Evolutionary conservation across 495 filamentous ascomycete species (phyloP).

Genomic region (Daldinia grandis): DNA sequence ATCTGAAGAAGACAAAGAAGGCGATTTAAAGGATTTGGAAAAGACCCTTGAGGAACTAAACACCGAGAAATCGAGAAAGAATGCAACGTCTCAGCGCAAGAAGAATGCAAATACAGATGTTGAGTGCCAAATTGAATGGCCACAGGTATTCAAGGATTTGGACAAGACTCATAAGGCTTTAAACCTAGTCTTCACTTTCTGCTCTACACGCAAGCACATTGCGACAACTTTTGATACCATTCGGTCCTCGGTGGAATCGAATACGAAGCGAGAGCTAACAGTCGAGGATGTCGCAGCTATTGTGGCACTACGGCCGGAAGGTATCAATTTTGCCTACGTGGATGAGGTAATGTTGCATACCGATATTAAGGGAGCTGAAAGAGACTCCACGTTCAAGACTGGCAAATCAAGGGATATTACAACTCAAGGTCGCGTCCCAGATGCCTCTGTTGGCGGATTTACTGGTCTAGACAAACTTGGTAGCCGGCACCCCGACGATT

Average conservation of each 20-base stretch:
- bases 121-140: slow-evolving; percentile 65
- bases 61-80: slow-evolving; percentile 35
- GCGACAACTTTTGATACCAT: slow-evolving; percentile 91
- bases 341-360: slow-evolving; percentile 82
- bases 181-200: slow-evolving; percentile 94
- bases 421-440: slow-evolving; percentile 52
- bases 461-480: slow-evolving; percentile 55
- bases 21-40: slow-evolving; percentile 1
- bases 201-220: slow-evolving; percentile 88
- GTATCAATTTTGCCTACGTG: slow-evolving; percentile 86
- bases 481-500: slow-evolving; percentile 44
- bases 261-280: slow-evolving; percentile 73
- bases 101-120: slow-evolving; percentile 35
- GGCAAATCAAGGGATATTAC: slow-evolving; percentile 52
- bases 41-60: slow-evolving; percentile 16
- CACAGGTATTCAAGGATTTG: slow-evolving; percentile 73
- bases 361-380: slow-evolving; percentile 72
- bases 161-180: slow-evolving; percentile 82
- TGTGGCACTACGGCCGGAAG: slow-evolving; percentile 75
- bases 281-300: slow-evolving; percentile 85
- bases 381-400: slow-evolving; percentile 60
- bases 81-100: slow-evolving; percentile 11
- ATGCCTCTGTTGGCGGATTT: slow-evolving; percentile 59
- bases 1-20: slow-evolving; percentile 35
- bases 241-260: slow-evolving; percentile 81